These are phyloP conservation scores for Chenopodium suecicum DNA, from an alignment of 148 eudicot genomes.

Conservation along the genomic window DNA sequence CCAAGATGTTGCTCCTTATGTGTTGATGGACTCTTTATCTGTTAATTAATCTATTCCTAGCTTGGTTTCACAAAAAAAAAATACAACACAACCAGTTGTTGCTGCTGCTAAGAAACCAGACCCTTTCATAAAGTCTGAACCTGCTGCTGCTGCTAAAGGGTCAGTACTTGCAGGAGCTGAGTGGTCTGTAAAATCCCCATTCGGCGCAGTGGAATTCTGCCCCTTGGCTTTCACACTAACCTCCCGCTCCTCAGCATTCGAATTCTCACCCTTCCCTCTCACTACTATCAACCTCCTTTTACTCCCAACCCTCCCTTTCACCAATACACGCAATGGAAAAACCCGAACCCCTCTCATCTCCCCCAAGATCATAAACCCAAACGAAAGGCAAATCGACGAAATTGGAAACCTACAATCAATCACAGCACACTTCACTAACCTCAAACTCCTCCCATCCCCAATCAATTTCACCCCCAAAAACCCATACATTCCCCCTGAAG, in stretches of 20 bases:
- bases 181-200: constrained; percentile 72
- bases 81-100: constrained; percentile 33
- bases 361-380: too few species aligned
- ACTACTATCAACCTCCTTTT: constrained; percentile 20
- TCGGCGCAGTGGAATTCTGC: constrained; percentile 28
- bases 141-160: constrained; percentile 18
- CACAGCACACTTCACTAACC: too few species aligned
- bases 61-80: neutral
- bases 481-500: constrained; percentile 56
- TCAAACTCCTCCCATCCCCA: too few species aligned
- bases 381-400: too few species aligned
- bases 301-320: constrained; percentile 54
- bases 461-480: constrained; percentile 48
- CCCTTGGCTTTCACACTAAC: constrained; percentile 17
- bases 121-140: constrained; percentile 18
- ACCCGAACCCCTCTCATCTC: too few species aligned
- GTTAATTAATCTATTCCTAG: constrained; percentile 39
- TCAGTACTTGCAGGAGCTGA: constrained; percentile 42
- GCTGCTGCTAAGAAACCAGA: constrained; percentile 13
- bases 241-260: constrained; percentile 22
- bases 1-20: too few species aligned
- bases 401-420: too few species aligned
- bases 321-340: too few species aligned
- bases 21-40: too few species aligned
- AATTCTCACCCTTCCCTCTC: constrained; percentile 30